Evolutionary conservation across 1,284 basidiomycete genomes (phyloP), one percentile per base, ranked within the genome.

Genomic region (Pisolithus thermaeus): DNA sequence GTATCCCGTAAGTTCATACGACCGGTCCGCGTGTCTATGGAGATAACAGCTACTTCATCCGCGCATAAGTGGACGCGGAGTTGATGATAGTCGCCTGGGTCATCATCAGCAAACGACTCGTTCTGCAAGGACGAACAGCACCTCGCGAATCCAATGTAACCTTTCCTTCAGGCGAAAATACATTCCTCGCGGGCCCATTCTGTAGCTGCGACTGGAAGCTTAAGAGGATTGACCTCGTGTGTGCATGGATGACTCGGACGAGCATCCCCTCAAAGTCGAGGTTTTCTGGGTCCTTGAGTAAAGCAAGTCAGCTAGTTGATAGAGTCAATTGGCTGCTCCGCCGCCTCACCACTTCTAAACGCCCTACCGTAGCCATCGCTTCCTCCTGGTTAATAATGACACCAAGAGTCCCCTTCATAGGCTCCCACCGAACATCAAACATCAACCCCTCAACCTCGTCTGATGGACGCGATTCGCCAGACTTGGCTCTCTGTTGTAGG

Each of bases 1-100:
- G 81, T 84, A 63, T 90, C 87, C 11, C 81, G 76, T 39, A 90
- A 71, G 52, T 75, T 82, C 55, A 90, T 68, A 16, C 79, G 79
- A 12, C 88, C 88, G 0, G 86, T 89, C 56, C 88, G 75, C 2
- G 80, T 68, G 58, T 91, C 88, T 45, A 91, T 78, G 5, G 82
- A 81, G 48, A 90, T 76, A 20, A 85, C 72, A 28, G 87, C 81
- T 18, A 83, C 69, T 60, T 90, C 85, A 53, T 88, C 84, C 1
- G 83, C 83, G 58, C 84, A 89, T 20, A 91, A 69, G 56, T 81
- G 78, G 6, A 85, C 73, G 18, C 76, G 81, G 36, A 91, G 71
- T 23, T 79, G 78, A 53, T 77, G 74, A n/a, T 69, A 61, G 47
- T 74, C 75, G 40, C 75, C 84, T 60, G 45, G 36, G 48, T 50